Evolutionary conservation across 2,329 filamentous ascomycete species (phyloP).

Genomic region (Myriosclerotinia scirpicola): DNA sequence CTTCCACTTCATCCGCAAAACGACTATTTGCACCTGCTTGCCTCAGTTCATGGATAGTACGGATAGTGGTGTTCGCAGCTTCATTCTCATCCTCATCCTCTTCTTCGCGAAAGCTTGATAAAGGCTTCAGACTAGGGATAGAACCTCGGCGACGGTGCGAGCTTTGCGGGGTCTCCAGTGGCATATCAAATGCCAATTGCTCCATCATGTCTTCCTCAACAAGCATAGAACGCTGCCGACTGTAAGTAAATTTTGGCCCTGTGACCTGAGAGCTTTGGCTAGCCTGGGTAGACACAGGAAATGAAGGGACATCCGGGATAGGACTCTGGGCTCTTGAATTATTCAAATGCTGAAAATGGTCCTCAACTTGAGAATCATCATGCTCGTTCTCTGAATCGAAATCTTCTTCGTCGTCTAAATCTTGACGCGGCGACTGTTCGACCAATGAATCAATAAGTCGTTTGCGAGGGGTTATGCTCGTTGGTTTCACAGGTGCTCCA

Average conservation of each 20-base stretch:
- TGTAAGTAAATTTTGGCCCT: conserved; percentile 41
- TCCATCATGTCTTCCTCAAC: conserved; percentile 40
- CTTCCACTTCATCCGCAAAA: conserved; percentile 65
- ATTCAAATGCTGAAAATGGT: conserved; percentile 9
- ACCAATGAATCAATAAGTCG: conserved; percentile 41
- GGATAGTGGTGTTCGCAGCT: conserved; percentile 47
- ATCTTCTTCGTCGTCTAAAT: conserved; percentile 25
- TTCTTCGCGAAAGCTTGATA: conserved; percentile 38
- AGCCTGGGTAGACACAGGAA: conserved; percentile 23
- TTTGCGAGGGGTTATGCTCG: conserved; percentile 30
- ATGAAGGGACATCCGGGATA: conserved; percentile 21
- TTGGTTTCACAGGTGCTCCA: conserved; percentile 28
- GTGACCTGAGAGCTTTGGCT: conserved; percentile 37
- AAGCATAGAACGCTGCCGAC: conserved; percentile 41
- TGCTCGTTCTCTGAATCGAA: conserved; percentile 19
- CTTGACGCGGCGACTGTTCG: conserved; percentile 32
- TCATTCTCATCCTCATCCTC: conserved; percentile 35
- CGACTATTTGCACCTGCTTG: conserved; percentile 66
- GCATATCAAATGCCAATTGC: conserved; percentile 38
- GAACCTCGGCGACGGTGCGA: conserved; percentile 34
- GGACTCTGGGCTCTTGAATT: conserved; percentile 29
- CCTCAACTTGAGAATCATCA: conserved; percentile 22
- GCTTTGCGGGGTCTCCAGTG: conserved; percentile 28
- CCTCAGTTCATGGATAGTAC: conserved; percentile 64
- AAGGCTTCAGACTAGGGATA: conserved; percentile 34